Evolutionary conservation across 306 rosid species (phyloP), one percentile per base, ranked within the genome.

Genomic region (Lablab purpureus): DNA sequence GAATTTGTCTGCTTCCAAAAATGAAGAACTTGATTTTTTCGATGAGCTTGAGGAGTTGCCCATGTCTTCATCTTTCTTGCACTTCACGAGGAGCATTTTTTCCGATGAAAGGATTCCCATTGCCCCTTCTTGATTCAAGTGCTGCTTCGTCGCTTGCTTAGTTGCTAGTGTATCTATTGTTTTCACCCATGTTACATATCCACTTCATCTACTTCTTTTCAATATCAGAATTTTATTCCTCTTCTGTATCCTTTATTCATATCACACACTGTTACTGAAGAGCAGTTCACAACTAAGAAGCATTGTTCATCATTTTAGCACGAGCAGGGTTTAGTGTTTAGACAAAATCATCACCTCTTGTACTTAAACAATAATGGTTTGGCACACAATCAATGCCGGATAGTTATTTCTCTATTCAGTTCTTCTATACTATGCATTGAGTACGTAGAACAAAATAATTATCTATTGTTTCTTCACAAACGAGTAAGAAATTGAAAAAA

Each of bases 31-130:
- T 52, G 94, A 92, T 43, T 87, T 90, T 83, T 94, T 88, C 75
- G 97, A 94, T 74, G 98, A 94, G 84, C 98, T 94, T 79, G 98
- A 92, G 84, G 98, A 94, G 81, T 78, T 94, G 5, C 97, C 98
- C 67, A 86, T 87, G 64, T 85, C 89, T 67, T 88, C 93, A 75
- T 89, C 92, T 67, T 85, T 90, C 81, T 83, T 92, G 47, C 77
- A 89, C 78, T 87, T 89, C 47, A 84, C 83, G 85, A 81, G 85
- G 62, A 87, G 90, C 86, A 84, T 69, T 83, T 78, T 90, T 64
- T 88, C 90, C 71, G 82, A 87, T 71, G 96, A 87, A 80, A 84
- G 87, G 88, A 89, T 92, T 84, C 90, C 89, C 17, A 77, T 85
- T 79, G 94, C 81, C 76, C 98, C 94, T 83, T 92, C 94, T 86